These are phyloP conservation scores for Talaromyces sp. DNA, from an alignment of 2,329 filamentous ascomycete species.

Conservation along the genomic window DNA sequence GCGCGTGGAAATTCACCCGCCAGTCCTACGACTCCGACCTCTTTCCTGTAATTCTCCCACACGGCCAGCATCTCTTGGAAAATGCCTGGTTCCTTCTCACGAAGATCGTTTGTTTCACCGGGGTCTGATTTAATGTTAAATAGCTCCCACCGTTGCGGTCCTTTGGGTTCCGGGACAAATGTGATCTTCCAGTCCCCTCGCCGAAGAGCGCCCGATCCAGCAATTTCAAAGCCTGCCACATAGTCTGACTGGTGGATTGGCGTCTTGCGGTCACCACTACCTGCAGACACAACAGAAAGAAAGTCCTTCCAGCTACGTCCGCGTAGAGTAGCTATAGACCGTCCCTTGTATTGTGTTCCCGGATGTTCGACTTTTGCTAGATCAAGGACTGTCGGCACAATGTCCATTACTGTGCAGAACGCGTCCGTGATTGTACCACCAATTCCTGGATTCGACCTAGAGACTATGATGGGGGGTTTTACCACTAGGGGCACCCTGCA, in stretches of 20 bases:
- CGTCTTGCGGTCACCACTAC: not conserved
- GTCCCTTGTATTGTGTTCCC: conserved; percentile 9
- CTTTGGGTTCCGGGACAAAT: conserved; percentile 47
- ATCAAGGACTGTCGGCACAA: conserved; percentile 32
- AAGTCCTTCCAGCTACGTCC: conserved; percentile 22
- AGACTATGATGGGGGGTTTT: conserved; percentile 21
- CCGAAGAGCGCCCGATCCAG: conserved; percentile 29
- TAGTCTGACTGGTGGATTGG: conserved; percentile 30
- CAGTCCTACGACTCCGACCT: conserved; percentile 21
- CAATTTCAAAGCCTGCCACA: conserved; percentile 31
- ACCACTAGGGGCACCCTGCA: conserved; percentile 36
- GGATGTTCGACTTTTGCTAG: conserved; percentile 30
- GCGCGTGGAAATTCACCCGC: not conserved
- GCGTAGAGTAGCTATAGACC: conserved; percentile 28
- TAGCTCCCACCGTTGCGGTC: conserved; percentile 48
- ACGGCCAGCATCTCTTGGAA: conserved; percentile 41
- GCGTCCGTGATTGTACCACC: not conserved
- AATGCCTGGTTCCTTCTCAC: conserved; percentile 28
- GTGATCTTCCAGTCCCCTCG: conserved; percentile 36
- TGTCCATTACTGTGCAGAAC: conserved; percentile 37
- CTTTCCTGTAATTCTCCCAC: conserved; percentile 40
- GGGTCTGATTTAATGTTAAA: conserved; percentile 46
- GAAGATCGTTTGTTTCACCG: conserved; percentile 41
- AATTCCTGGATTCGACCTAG: conserved; percentile 20
- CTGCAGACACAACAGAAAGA: not conserved